Conservation (phyloP, 306 rosid genomes). For the Sesbania bispinosa region DNA sequence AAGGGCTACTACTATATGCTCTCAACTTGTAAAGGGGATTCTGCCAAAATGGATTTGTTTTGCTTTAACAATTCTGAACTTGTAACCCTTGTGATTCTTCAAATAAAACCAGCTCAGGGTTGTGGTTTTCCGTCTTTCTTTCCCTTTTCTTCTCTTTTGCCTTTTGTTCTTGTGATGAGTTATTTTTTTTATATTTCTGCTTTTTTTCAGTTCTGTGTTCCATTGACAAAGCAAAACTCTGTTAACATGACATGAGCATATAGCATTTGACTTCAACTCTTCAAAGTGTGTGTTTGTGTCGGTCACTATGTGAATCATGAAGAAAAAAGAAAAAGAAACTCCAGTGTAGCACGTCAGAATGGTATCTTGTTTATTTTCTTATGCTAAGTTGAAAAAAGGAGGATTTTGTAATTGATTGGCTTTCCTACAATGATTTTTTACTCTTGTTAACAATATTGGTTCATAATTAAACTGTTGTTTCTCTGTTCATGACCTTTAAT, state of each 20-base stretch:
- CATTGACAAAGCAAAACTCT: constrained; percentile 17
- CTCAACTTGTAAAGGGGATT: constrained; percentile 17
- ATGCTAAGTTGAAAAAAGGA: not conserved
- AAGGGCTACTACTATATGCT: not conserved
- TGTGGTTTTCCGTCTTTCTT: not conserved
- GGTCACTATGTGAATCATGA: not conserved
- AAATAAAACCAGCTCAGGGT: not conserved
- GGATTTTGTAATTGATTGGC: not conserved
- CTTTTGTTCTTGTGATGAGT: not conserved
- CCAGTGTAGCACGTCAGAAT: too few species aligned
- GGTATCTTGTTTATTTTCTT: not conserved
- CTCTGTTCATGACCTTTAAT: not conserved
- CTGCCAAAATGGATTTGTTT: constrained; percentile 17
- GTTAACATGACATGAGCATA: not conserved
- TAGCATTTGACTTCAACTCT: constrained; percentile 17
- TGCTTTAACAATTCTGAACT: constrained; percentile 4
- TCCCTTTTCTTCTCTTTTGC: not conserved
- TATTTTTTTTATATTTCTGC: not conserved
- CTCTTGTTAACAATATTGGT: not conserved
- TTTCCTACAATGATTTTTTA: not conserved
- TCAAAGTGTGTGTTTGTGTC: not conserved
- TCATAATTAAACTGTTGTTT: not conserved
- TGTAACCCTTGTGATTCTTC: not conserved
- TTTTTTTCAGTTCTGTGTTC: constrained; percentile 1
- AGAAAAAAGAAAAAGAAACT: not conserved